Base-by-base conservation (phyloP, 148 eudicot genomes). In the Talinum fruticosum region DNA sequence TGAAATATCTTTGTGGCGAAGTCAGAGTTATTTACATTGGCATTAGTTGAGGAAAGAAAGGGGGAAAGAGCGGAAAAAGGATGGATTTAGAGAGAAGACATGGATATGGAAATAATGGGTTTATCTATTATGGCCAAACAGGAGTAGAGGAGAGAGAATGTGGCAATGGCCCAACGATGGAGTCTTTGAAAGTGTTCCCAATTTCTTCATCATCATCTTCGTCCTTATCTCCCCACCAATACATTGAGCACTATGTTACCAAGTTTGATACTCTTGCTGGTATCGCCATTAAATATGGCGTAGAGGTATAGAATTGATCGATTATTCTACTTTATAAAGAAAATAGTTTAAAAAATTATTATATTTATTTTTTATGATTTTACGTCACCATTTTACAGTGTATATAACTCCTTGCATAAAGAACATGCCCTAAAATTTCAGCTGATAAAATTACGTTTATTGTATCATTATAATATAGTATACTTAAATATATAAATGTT, bases 191-290 rank as follows among this genome's bases (percentile, higher is more conserved):
- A 10, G 64, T 57, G 24, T 57, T 57, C 10, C 64, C 64, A 57
- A 57, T 57, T 5, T 57, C 10, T 23, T 57, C 64, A 1, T 57
- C 28, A 5, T 23, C 64, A 7, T 51, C n/a, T 51, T 51, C 57
- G 28, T 18, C 64, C 10, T 57, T 12, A 12, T 57, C 64, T 23
- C 64, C 64, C 8, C 28, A 0, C 23, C 64, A 24, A 57, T n/a
- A 57, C n/a, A 57, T 57, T 57, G 28, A 57, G 10, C 64, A 57
- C 64, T 28, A 4, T 1, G 64, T 57, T 12, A 57, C 64, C 8
- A 57, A 57, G 64, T n/a, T 57, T n/a, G 64, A 57, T 57, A 57
- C 64, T 8, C 64, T 57, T 57, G 64, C 28, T 57, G 64, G 64
- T 57, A 24, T 57, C 28, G 64, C 64, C 64, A 57, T 57, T 28